Evolutionary conservation across 2,329 filamentous ascomycete species (phyloP), one percentile per base, ranked within the genome.

Genomic region (Colletotrichum sublineola): DNA sequence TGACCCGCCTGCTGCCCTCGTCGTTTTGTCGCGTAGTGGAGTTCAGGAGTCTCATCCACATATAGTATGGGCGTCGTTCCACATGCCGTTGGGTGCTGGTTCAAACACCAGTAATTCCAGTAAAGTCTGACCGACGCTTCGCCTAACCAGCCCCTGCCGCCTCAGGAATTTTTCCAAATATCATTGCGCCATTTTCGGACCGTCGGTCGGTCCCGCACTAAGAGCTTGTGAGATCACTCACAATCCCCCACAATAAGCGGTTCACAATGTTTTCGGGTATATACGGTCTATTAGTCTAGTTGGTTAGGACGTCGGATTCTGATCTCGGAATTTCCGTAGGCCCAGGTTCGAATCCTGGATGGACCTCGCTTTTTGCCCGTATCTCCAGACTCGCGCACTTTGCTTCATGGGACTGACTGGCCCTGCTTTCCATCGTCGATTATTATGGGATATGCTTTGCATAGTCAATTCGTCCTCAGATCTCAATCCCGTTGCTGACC

Each of bases 291-390:
- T 72, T 72, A 72, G 69, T 72, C 69, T 72, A 72, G 69, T 69
- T 69, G 69, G 69, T 72, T 72, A 72, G 69, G 69, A 72, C 69
- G 69, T 72, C 69, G 69, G 66, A 69, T 72, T 72, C 69, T 72
- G 69, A 72, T 61, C 6, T 69, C 42, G 46, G 69, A 55, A 68
- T 0, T 72, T 72, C 69, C 69, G 69, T 72, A 72, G 29, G 69
- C 69, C 69, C 66, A 72, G 69, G 69, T 72, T 72, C 69, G 69
- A 72, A 72, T 72, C 69, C 69, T 72, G 69, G 69, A 72, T 72
- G 69, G 69, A 72, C 69, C 69, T 72, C 0, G n/a, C 3, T 61
- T 72, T 69, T 64, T 20, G 24, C 11, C 24, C 1, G 11, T 3
- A 1, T n/a, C 15, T 15, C 15, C 6, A 3, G 24, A 53, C 14